phyloP scores from a whole-genome alignment of 2,329 filamentous ascomycete genomes.

The Dactylella cylindrospora region DNA sequence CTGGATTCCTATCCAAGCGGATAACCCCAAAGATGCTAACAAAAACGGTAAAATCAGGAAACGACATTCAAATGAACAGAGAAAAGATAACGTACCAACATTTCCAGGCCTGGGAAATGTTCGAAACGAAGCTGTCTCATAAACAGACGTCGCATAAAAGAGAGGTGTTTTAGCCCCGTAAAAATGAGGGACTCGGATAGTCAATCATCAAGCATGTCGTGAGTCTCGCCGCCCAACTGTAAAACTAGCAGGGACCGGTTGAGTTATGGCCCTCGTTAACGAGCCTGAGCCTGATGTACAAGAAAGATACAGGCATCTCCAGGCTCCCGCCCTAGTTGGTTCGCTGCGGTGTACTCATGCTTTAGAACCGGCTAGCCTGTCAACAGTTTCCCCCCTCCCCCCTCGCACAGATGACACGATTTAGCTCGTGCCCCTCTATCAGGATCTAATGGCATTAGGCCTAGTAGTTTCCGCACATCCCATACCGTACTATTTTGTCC shows the following conservation, averaged over 20 bases:
- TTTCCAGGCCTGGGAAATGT: not conserved
- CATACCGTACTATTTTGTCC: too few relatives aligned
- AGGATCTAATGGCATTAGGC: too few relatives aligned
- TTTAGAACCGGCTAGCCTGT: slow-evolving; percentile 9
- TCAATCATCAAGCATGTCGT: not conserved
- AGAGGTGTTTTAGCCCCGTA: slow-evolving; percentile 3
- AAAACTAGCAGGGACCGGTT: slow-evolving; percentile 35
- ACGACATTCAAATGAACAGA: slow-evolving; percentile 18
- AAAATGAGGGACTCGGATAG: not conserved
- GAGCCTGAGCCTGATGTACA: not conserved
- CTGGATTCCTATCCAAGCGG: slow-evolving; percentile 27
- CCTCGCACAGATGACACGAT: slow-evolving; percentile 27
- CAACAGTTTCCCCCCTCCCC: too few relatives aligned
- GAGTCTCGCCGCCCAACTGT: not conserved
- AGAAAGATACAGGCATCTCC: slow-evolving; percentile 20
- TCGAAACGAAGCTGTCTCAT: slow-evolving; percentile 31
- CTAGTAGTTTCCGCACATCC: too few relatives aligned
- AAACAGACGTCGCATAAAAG: slow-evolving; percentile 30
- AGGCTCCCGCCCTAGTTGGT: slow-evolving; percentile 35
- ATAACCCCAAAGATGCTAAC: not conserved
- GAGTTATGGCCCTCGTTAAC: slow-evolving; percentile 18
- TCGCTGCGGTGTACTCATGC: too few relatives aligned
- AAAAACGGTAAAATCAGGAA: slow-evolving; percentile 3
- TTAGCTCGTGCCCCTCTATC: too few relatives aligned
- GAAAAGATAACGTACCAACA: slow-evolving; percentile 1